These are phyloP conservation scores for Deuterostichococcus epilithicus DNA, from an alignment of 139 green algal species.

Conservation along the genomic window DNA sequence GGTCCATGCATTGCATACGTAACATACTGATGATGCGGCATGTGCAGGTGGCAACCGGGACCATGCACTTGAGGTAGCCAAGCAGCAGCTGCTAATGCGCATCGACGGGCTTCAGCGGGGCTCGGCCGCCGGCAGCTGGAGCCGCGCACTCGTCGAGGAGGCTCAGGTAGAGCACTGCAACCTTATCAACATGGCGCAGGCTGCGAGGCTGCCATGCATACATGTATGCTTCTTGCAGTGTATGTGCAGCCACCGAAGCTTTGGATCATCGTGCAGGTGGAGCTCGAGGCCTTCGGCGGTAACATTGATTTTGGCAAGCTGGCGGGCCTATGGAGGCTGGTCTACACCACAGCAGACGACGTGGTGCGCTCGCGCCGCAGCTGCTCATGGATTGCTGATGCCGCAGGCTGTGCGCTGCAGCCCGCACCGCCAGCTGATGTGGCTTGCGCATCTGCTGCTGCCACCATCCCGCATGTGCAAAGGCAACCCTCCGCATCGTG, in stretches of 20 bases:
- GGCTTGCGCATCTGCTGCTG: neutral
- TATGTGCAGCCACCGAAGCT: too few relatives aligned
- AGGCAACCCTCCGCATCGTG: neutral
- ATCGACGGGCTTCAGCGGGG: neutral
- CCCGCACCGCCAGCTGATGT: conserved; percentile 11
- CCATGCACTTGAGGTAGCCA: neutral
- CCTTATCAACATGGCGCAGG: too few relatives aligned
- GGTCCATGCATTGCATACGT: too few relatives aligned
- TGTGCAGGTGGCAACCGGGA: too few relatives aligned
- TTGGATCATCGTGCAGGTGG: conserved; percentile 18
- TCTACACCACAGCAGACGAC: conserved; percentile 49
- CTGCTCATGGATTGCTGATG: too few relatives aligned
- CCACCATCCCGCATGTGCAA: too few relatives aligned
- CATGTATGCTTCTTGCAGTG: too few relatives aligned
- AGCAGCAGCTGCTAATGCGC: neutral
- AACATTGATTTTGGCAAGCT: conserved; percentile 35
- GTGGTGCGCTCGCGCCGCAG: conserved; percentile 19
- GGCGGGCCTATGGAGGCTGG: conserved; percentile 35
- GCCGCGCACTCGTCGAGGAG: neutral
- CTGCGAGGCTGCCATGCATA: too few relatives aligned
- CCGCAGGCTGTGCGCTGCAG: too few relatives aligned
- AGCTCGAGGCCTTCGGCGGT: conserved; percentile 17
- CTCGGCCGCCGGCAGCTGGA: neutral
- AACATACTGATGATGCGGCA: too few relatives aligned
- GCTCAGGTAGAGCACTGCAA: neutral